Conservation (phyloP, 1,139 yeast genomes). For the Yamadazyma triangularis region DNA sequence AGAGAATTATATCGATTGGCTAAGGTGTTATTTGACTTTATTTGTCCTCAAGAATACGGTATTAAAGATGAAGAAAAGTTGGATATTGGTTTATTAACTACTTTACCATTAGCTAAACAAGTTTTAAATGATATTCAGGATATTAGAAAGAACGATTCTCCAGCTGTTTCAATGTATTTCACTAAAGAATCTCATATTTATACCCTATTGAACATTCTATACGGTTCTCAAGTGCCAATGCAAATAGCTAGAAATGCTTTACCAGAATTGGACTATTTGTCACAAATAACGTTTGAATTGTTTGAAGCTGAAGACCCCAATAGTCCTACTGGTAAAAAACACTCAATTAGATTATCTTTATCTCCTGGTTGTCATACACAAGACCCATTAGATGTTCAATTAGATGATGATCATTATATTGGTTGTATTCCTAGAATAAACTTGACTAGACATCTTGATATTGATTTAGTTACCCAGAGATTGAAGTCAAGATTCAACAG, state of each 20-base stretch:
- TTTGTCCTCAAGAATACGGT: constrained; percentile 98
- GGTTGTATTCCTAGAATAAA: constrained; percentile 91
- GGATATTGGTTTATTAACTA: constrained; percentile 92
- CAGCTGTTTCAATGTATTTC: constrained; percentile 85
- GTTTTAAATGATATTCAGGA: constrained; percentile 75
- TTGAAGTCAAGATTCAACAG: constrained; percentile 78
- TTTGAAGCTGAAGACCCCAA: constrained; percentile 74
- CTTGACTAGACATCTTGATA: constrained; percentile 88
- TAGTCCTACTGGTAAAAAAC: constrained; percentile 63
- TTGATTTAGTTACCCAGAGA: constrained; percentile 82
- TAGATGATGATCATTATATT: constrained; percentile 94
- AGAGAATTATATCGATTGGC: constrained; percentile 87
- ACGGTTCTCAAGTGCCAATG: constrained; percentile 93
- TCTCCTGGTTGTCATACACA: constrained; percentile 99
- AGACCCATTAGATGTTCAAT: constrained; percentile 93
- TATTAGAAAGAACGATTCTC: constrained; percentile 72
- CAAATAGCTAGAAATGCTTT: constrained; percentile 90
- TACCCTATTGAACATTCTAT: constrained; percentile 83
- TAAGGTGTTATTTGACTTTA: constrained; percentile 91
- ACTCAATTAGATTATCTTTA: constrained; percentile 79
- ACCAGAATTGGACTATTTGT: constrained; percentile 92
- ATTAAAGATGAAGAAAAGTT: constrained; percentile 92
- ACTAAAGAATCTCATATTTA: constrained; percentile 97
- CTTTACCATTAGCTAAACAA: constrained; percentile 90
- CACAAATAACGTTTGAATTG: constrained; percentile 91